Base-by-base conservation (phyloP, 495 filamentous ascomycete species). In the Penicillium steckii region DNA sequence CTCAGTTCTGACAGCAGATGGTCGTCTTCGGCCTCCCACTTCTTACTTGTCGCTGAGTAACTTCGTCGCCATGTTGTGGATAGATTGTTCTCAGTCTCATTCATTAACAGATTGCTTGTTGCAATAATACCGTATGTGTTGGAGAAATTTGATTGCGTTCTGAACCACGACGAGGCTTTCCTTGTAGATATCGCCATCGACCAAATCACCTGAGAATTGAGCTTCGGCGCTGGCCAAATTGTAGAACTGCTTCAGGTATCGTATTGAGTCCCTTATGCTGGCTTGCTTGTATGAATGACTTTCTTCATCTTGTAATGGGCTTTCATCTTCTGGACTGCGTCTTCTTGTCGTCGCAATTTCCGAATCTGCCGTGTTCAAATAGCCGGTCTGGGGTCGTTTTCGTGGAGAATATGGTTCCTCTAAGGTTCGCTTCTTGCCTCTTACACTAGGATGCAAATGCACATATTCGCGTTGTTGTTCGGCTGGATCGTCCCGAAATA, bases 401-500 rank as follows among this genome's bases (percentile, higher is more conserved):
- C 10, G 10, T 3, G 12, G 10, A 3, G 10, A 38, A 26, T 38
- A 2, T 12, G 19, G 13, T 48, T 30, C 21, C 17, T 23, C 32
- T n/a, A 15, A 26, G 32, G 46, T 21, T 38, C 46, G 29, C 46
- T 48, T 38, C 6, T 18, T 40, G 19, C 46, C 21, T 37, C 22
- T 48, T 48, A 24, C 2, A 48, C 6, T 38, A 48, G 33, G n/a
- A 1, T 26, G 22, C 10, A 12, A 13, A 46, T 46, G 25, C 13
- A 29, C 26, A 46, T 46, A 3, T 13, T 46, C 25, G 18, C 25
- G 15, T 30, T 46, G 25, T 46, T 15, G 8, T 19, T 30, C 46
- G 17, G 48, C 33, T 48, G 19, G 41, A 52, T 46, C 23, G 27
- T 52, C 42, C 22, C 50, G 8, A 55, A 50, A 55, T 15, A 55